These are phyloP conservation scores for Talaromyces pinophilus DNA, from an alignment of 2,329 filamentous ascomycete species.

Conservation along the genomic window DNA sequence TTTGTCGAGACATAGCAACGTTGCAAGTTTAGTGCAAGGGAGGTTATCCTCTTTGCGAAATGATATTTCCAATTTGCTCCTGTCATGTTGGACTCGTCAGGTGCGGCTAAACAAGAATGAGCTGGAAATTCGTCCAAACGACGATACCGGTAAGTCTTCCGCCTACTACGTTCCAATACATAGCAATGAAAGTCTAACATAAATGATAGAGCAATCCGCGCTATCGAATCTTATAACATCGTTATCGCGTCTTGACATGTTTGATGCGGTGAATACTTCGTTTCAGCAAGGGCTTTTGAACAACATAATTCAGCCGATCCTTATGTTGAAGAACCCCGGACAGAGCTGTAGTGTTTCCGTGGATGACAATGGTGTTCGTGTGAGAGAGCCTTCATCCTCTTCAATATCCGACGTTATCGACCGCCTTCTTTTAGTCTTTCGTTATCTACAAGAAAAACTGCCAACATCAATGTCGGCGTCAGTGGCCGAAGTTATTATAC, in stretches of 20 bases:
- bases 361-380: conserved; percentile 32
- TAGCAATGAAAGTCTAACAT: neutral
- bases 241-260: conserved; percentile 35
- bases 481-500: conserved; percentile 70
- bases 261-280: conserved; percentile 33
- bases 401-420: conserved; percentile 44
- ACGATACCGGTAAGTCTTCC: conserved; percentile 51
- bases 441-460: conserved; percentile 54
- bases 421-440: conserved; percentile 48
- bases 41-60: conserved; percentile 67
- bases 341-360: conserved; percentile 33
- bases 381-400: conserved; percentile 31
- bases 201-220: conserved; percentile 27
- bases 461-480: conserved; percentile 52
- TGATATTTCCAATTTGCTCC: conserved; percentile 66
- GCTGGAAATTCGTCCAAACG: conserved; percentile 59
- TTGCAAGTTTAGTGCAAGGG: conserved; percentile 60
- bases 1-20: conserved; percentile 39
- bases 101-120: conserved; percentile 62
- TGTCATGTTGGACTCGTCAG: conserved; percentile 69
- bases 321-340: conserved; percentile 31
- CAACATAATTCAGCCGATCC: conserved; percentile 37
- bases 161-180: no score
- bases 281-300: conserved; percentile 38
- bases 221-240: conserved; percentile 35